A percentile compares a stretch with the other conserved stretches of the same genome.
These are phyloP conservation scores for Saksenaea oblongispora DNA, from an alignment of 371 early-diverging fungal genomes.

Conservation along the genomic window DNA sequence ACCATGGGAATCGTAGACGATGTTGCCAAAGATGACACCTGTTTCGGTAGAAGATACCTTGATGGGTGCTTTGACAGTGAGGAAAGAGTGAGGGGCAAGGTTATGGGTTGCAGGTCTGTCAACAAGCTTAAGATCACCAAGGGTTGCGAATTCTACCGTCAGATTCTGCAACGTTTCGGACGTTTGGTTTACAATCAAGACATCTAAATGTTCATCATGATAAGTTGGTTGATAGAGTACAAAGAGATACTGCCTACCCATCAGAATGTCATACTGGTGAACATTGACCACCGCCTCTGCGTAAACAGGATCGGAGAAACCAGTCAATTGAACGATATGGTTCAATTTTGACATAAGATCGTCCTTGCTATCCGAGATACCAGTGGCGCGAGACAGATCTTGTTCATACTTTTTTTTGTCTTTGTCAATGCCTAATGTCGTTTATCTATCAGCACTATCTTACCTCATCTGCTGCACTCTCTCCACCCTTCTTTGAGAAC, in stretches of 20 bases:
- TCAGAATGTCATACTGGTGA: slow-evolving; percentile 95
- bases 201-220: slow-evolving; percentile 54
- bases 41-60: slow-evolving; percentile 98
- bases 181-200: slow-evolving; percentile 98
- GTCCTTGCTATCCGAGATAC: slow-evolving; percentile 68
- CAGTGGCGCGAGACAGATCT: slow-evolving; percentile 89
- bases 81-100: slow-evolving; percentile 91
- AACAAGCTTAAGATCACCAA: slow-evolving; percentile 97
- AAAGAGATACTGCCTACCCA: slow-evolving; percentile 52
- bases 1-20: slow-evolving; percentile 93
- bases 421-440: background rate
- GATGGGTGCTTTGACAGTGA: slow-evolving; percentile 92
- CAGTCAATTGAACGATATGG: slow-evolving; percentile 95
- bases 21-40: slow-evolving; percentile 96
- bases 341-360: slow-evolving; percentile 84
- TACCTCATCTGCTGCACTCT: slow-evolving; percentile 72
- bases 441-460: background rate
- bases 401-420: slow-evolving; percentile 64
- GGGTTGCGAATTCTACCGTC: slow-evolving; percentile 94
- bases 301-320: slow-evolving; percentile 98
- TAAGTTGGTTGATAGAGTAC: background rate
- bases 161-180: slow-evolving; percentile 94
- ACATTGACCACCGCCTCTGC: slow-evolving; percentile 97
- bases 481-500: slow-evolving; percentile 74
- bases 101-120: slow-evolving; percentile 92